phyloP scores from a whole-genome alignment of 768 basidiomycete genomes.

The Leucosporidium creatinivorum region DNA sequence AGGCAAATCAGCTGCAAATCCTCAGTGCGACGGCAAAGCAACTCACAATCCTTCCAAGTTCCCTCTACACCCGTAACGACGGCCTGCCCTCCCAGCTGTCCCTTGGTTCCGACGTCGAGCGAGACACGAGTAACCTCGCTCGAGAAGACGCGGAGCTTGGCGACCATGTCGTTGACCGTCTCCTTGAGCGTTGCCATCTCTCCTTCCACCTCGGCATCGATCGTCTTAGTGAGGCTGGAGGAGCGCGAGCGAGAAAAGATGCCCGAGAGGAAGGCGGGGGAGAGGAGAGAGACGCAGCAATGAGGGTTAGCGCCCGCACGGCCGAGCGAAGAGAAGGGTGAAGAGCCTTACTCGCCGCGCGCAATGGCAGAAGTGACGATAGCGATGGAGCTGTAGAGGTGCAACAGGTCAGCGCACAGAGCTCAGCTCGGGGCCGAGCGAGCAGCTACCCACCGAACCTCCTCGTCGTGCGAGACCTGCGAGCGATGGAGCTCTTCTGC shows the following conservation, averaged over 20 bases:
- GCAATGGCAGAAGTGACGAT: slow-evolving; percentile 36
- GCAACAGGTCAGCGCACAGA: neutral
- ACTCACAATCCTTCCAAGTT: slow-evolving; percentile 52
- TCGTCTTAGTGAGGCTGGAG: slow-evolving; percentile 46
- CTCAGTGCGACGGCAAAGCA: neutral
- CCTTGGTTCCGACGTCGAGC: slow-evolving; percentile 47
- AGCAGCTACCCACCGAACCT: slow-evolving; percentile 22
- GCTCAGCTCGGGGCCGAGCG: too few species aligned
- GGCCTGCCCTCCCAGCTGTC: slow-evolving; percentile 56
- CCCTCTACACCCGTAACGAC: slow-evolving; percentile 46
- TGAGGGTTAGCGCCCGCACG: neutral
- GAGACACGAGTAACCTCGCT: slow-evolving; percentile 66
- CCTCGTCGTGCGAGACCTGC: slow-evolving; percentile 31
- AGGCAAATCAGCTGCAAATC: neutral
- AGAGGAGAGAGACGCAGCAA: neutral
- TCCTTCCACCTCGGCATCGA: slow-evolving; percentile 48
- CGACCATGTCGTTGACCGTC: slow-evolving; percentile 48
- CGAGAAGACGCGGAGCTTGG: slow-evolving; percentile 76
- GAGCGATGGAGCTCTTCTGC: slow-evolving; percentile 26
- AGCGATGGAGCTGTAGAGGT: slow-evolving; percentile 31
- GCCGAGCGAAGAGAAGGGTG: neutral
- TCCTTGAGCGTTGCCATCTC: slow-evolving; percentile 49
- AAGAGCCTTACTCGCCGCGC: slow-evolving; percentile 20
- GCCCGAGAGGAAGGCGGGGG: neutral
- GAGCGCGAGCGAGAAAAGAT: neutral